Conservation (phyloP, 1,284 basidiomycete species). For the Irpex sp. region DNA sequence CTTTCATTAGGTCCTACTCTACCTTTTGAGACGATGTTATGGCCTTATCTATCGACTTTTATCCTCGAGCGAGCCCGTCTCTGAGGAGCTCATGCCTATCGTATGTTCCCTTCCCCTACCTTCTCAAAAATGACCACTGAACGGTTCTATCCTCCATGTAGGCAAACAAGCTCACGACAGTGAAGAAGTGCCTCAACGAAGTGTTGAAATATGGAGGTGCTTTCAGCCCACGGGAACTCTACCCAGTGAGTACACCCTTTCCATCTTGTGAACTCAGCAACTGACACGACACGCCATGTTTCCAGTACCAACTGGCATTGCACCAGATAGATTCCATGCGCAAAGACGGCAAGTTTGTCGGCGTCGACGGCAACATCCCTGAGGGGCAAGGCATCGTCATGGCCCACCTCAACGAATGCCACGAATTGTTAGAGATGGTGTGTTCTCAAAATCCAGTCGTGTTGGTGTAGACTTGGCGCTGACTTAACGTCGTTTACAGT, state of each 20-base stretch:
- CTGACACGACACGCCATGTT: not conserved
- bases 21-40: constrained; percentile 91
- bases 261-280: too few species aligned
- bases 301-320: constrained; percentile 88
- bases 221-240: constrained; percentile 92
- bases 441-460: constrained; percentile 16
- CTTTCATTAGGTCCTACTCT: constrained; percentile 72
- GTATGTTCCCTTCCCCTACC: constrained; percentile 41
- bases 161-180: constrained; percentile 91
- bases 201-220: constrained; percentile 96
- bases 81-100: constrained; percentile 94
- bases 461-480: not conserved
- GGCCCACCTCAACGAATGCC: constrained; percentile 94
- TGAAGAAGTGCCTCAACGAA: constrained; percentile 96
- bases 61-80: constrained; percentile 98
- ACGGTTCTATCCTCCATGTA: constrained; percentile 23
- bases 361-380: constrained; percentile 77
- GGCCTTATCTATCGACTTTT: constrained; percentile 93
- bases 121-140: not conserved
- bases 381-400: constrained; percentile 97
- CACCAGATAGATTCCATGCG: constrained; percentile 94
- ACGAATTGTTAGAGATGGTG: constrained; percentile 92
- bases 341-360: constrained; percentile 90
- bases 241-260: constrained; percentile 62
- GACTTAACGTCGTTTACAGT: constrained; percentile 30